Base-by-base conservation (phyloP, 1,284 basidiomycete species). In the Leccinum pachyderme region DNA sequence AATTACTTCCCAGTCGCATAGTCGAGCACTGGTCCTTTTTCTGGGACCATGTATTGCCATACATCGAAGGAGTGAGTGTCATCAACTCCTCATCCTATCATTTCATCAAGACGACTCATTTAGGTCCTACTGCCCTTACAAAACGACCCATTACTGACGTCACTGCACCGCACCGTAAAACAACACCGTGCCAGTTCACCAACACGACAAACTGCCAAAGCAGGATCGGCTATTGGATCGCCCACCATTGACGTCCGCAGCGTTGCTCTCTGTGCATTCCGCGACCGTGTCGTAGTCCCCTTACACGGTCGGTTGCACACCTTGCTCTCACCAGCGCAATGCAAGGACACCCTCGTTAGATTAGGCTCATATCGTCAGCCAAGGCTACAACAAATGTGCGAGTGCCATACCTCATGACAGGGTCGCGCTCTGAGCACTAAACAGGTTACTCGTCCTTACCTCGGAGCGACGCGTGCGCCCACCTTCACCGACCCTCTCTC, bases 1-100 rank as follows among this genome's bases (percentile, higher is more conserved):
- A 87, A 47, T 82, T 85, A 61, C 79, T 98, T 5, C 74, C 95
- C 15, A 77, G 77, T 1, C 80, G 91, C 8, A 78, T 96, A 9
- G 91, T 93, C 1, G 93, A 96, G 61, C 80, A 91, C 13, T 98
- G 95, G 95, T 83, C 81, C 6, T 95, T 96, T 76, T 98, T 97
- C 75, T 97, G 93, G 87, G 89, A 91, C 60, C 88, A 93, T 59
- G 86, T 98, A 22, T 75, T 98, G 1, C 93, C 95, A 1, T 95
- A 94, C 67, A 77, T 94, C 41, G 91, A 95, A 78, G 89, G 89
- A 51, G 90, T 91, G 64, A 67, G 85, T 77, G 15, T 55, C 39
- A 22, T 41, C 39, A 2, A 15, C 47, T 37, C 22, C 7, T 24
- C 22, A 27, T 31, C 24, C 15, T 32, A 13, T 45, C 47, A 43